Conservation (phyloP, 805 yeast species). For the Candida caryicola region DNA sequence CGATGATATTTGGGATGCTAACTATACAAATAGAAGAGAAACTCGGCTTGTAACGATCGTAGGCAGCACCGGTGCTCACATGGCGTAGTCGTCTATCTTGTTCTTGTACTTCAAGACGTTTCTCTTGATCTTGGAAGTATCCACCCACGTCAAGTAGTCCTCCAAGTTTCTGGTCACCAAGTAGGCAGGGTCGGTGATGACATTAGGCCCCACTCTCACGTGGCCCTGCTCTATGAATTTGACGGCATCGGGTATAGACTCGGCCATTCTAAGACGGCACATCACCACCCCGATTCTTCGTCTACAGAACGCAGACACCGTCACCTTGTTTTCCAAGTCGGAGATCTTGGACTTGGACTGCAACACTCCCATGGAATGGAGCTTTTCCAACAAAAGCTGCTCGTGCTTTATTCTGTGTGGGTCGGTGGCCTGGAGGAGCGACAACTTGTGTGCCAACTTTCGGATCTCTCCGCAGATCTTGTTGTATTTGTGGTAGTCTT, state of each 20-base stretch:
- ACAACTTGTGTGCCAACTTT: conserved; percentile 79
- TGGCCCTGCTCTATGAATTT: conserved; percentile 95
- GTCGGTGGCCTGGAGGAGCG: conserved; percentile 83
- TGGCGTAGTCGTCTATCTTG: conserved; percentile 57
- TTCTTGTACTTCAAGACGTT: conserved; percentile 86
- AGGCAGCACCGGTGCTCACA: no score
- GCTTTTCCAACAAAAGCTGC: conserved; percentile 79
- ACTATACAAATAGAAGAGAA: conserved; percentile 11
- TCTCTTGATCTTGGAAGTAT: conserved; percentile 86
- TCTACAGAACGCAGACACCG: conserved; percentile 90
- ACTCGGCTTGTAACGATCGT: background rate
- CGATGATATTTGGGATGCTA: background rate
- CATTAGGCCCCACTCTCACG: conserved; percentile 93
- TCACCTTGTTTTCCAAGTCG: conserved; percentile 84
- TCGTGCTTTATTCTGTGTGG: conserved; percentile 88
- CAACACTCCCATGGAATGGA: conserved; percentile 83
- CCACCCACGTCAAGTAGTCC: conserved; percentile 98
- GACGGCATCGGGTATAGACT: conserved; percentile 82
- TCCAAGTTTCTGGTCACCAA: conserved; percentile 91
- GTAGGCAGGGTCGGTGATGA: conserved; percentile 93
- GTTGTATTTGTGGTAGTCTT: conserved; percentile 93
- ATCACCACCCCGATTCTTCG: conserved; percentile 91
- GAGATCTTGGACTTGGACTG: conserved; percentile 88
- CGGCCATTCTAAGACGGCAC: conserved; percentile 93
- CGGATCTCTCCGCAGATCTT: conserved; percentile 89